Percentiles rank a stretch among this genome's conserved stretches.
Evolutionary conservation across 257 asterid genomes (phyloP).

Genomic region (Capsicum baccatum): DNA sequence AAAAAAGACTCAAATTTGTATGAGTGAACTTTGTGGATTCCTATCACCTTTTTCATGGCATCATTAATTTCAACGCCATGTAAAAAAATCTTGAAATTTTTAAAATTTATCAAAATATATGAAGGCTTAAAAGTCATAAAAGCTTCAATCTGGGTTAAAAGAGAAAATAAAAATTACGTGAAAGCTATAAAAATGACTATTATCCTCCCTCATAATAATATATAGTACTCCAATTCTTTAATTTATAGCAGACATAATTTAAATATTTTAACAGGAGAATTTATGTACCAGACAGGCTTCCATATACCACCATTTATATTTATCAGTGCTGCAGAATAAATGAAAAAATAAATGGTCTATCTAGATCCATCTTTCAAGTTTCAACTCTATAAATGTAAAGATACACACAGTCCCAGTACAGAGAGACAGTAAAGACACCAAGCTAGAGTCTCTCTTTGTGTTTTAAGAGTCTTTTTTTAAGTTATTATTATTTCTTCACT

Average conservation of each 20-base stretch:
- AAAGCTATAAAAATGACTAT: neutral
- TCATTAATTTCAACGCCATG: neutral
- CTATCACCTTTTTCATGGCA: neutral
- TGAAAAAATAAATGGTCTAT: neutral
- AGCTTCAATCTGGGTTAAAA: neutral
- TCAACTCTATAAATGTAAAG: slow-evolving; percentile 2
- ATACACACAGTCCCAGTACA: neutral
- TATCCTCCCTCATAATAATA: no score
- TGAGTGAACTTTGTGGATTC: neutral
- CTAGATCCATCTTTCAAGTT: neutral
- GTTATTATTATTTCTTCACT: neutral
- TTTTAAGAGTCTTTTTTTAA: neutral
- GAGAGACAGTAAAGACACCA: no score
- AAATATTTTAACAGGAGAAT: neutral
- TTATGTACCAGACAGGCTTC: neutral
- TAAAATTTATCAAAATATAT: neutral
- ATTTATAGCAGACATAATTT: neutral
- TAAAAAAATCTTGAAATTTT: neutral
- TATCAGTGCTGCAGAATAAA: neutral
- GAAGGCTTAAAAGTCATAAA: neutral
- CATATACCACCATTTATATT: neutral
- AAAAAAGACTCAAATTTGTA: no score
- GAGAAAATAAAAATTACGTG: neutral
- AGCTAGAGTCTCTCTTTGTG: neutral
- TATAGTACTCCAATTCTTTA: neutral